Percentiles rank a stretch among this genome's conserved stretches.
Conservation (phyloP, 2,329 filamentous ascomycete species). For the Nigrospora sphaerica region DNA sequence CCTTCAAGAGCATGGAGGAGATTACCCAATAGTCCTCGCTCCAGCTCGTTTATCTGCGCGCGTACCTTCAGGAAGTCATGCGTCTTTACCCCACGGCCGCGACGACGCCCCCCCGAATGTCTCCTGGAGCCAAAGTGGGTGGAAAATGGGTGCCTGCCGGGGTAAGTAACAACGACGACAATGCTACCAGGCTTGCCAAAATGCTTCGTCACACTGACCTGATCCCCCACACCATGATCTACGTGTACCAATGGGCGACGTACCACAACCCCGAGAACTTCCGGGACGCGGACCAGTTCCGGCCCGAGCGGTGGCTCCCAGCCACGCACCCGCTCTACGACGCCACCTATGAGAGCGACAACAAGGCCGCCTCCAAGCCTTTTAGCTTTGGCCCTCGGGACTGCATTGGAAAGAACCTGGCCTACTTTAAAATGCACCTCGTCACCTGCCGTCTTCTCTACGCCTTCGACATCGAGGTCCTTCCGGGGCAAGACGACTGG, state of each 20-base stretch:
- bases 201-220: too few species aligned
- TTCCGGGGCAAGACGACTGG: too few species aligned
- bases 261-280: slow-evolving; percentile 19
- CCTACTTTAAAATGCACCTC: slow-evolving; percentile 4
- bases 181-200: too few species aligned
- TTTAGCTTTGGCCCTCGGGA: slow-evolving; percentile 29
- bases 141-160: slow-evolving; percentile 17
- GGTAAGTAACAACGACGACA: too few species aligned
- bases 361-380: slow-evolving; percentile 24
- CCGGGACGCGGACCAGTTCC: slow-evolving; percentile 26
- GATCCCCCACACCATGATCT: neutral
- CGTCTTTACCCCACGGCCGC: slow-evolving; percentile 30
- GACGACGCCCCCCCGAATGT: slow-evolving; percentile 12
- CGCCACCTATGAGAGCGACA: slow-evolving; percentile 22
- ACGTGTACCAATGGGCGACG: neutral
- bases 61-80: slow-evolving; percentile 33
- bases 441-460: neutral
- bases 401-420: slow-evolving; percentile 28
- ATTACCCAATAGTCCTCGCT: slow-evolving; percentile 27
- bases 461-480: neutral
- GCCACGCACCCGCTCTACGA: slow-evolving; percentile 5
- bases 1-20: slow-evolving; percentile 28
- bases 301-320: slow-evolving; percentile 30
- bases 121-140: slow-evolving; percentile 15
- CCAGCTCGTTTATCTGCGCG: slow-evolving; percentile 32